Percentiles rank a stretch among this genome's conserved stretches.
These are phyloP conservation scores for Diaporthe capsici DNA, from an alignment of 2,329 filamentous ascomycete genomes.

Conservation along the genomic window DNA sequence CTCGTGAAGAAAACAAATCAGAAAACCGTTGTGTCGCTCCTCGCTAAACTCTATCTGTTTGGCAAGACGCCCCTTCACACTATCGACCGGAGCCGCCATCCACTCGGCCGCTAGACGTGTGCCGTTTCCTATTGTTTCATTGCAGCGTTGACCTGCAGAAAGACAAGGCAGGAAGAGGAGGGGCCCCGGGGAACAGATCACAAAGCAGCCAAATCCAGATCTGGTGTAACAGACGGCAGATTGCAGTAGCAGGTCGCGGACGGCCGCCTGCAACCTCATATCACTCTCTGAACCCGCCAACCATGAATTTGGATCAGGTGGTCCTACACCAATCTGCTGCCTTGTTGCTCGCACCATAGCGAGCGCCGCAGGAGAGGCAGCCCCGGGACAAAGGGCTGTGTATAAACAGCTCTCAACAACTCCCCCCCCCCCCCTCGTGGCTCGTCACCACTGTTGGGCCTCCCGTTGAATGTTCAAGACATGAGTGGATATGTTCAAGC, in stretches of 20 bases:
- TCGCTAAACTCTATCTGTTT: conserved; percentile 7
- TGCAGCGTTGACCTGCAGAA: conserved; percentile 33
- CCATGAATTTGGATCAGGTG: conserved; percentile 41
- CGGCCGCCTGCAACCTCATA: conserved; percentile 40
- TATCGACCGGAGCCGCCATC: conserved; percentile 21
- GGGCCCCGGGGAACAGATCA: conserved; percentile 20
- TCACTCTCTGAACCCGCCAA: conserved; percentile 40
- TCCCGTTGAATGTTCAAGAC: conserved; percentile 39
- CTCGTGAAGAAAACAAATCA: no score
- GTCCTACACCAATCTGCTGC: conserved; percentile 38
- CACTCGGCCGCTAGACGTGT: conserved; percentile 29
- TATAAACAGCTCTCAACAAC: conserved; percentile 35
- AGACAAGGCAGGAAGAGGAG: conserved; percentile 26
- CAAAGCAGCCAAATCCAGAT: conserved; percentile 40
- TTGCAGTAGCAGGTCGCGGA: conserved; percentile 42
- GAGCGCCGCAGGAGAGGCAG: conserved; percentile 22
- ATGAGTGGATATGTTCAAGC: conserved; percentile 41
- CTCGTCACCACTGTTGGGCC: conserved; percentile 32
- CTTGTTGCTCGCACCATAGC: conserved; percentile 25
- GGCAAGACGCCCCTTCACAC: background rate
- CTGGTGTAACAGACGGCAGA: conserved; percentile 43
- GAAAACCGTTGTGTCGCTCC: conserved; percentile 17
- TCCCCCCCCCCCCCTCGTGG: conserved; percentile 23
- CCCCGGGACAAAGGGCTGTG: conserved; percentile 34
- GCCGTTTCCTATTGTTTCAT: conserved; percentile 35